phyloP scores from a whole-genome alignment of 2,329 filamentous ascomycete species.

The Stemphylium lycopersici region DNA sequence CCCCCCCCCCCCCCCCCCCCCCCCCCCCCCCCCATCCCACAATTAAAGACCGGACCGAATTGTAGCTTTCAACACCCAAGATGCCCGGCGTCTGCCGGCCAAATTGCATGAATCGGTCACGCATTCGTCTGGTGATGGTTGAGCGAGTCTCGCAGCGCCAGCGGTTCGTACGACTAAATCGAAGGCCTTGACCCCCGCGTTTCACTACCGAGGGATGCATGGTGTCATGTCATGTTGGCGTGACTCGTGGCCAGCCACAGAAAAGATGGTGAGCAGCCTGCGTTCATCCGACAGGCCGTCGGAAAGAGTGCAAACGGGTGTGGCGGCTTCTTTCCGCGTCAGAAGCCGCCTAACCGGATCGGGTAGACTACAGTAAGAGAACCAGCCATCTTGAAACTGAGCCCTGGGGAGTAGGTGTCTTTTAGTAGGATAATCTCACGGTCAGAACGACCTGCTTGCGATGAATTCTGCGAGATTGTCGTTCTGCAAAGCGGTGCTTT shows the following conservation, averaged over 20 bases:
- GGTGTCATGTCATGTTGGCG: constrained; percentile 22
- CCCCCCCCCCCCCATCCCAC: neutral
- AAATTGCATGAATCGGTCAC: neutral
- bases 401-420: neutral
- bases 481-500: neutral
- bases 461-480: neutral
- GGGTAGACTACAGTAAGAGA: constrained; percentile 9
- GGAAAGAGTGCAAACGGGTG: constrained; percentile 12
- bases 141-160: neutral
- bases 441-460: neutral
- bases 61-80: neutral
- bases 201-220: constrained; percentile 3
- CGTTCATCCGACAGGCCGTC: constrained; percentile 37
- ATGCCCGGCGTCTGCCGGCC: constrained; percentile 7
- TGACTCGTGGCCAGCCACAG: constrained; percentile 17
- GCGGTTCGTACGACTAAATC: neutral
- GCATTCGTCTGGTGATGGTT: neutral
- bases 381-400: neutral
- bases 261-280: constrained; percentile 16
- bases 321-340: constrained; percentile 25
- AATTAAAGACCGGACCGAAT: neutral
- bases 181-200: constrained; percentile 13
- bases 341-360: constrained; percentile 15
- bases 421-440: neutral
- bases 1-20: too few species aligned